Conservation (phyloP, 768 basidiomycete genomes). For the Myochromella boudieri region DNA sequence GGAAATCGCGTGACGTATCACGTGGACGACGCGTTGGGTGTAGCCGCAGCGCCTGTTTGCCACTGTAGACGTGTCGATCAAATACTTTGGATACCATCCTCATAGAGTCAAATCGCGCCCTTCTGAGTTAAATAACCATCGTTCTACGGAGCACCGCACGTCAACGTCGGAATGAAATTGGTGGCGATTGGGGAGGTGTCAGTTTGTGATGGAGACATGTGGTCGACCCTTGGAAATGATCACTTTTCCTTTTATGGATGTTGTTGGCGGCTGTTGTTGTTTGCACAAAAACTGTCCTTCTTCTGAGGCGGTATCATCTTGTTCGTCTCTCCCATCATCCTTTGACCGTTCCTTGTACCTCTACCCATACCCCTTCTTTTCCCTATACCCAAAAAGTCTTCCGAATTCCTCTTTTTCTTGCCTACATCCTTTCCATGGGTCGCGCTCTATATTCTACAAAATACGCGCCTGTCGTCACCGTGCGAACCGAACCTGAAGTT, state of each 20-base stretch:
- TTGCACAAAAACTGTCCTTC: conserved; percentile 2
- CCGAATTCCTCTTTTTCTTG: background rate
- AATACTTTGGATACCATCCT: too few species aligned
- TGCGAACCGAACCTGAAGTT: conserved; percentile 46
- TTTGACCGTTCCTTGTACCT: conserved; percentile 16
- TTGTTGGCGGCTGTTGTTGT: conserved; percentile 17
- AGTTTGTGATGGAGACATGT: conserved; percentile 1
- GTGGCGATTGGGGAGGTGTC: background rate
- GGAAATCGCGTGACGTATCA: background rate
- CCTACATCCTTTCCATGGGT: conserved; percentile 42
- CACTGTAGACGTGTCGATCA: too few species aligned
- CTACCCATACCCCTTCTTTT: conserved; percentile 20
- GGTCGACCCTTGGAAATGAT: too few species aligned
- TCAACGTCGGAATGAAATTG: too few species aligned
- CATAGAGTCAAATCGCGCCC: too few species aligned
- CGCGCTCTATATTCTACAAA: conserved; percentile 56
- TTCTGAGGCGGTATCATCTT: conserved; percentile 3
- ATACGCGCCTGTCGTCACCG: conserved; percentile 36
- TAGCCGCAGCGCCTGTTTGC: too few species aligned
- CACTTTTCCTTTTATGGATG: conserved; percentile 12
- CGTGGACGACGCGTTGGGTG: background rate
- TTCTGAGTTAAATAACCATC: too few species aligned
- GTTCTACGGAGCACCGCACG: too few species aligned
- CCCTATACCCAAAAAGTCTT: conserved; percentile 21
- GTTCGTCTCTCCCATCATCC: conserved; percentile 12